Evolutionary conservation across 31 red algal species (phyloP).

Genomic region (Odonthalia washingtoniensis): DNA sequence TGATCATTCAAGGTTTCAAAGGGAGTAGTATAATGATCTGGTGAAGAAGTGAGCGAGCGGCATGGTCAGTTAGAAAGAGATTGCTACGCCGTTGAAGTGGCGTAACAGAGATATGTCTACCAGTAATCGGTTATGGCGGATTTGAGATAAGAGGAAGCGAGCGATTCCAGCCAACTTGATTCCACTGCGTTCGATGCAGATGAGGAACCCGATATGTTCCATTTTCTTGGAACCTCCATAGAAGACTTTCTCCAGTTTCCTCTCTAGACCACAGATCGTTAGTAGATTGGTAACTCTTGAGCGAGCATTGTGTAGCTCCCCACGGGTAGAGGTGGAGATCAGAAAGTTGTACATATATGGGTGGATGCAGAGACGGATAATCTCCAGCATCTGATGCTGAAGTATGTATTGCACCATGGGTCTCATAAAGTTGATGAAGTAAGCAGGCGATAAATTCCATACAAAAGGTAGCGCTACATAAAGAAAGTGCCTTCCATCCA

Average conservation of each 20-base stretch:
- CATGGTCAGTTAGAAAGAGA: no score
- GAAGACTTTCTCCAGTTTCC: conserved; percentile 15
- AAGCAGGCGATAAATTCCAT: conserved; percentile 20
- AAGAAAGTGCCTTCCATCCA: conserved; percentile 18
- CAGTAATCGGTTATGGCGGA: not conserved
- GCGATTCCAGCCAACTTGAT: conserved; percentile 1
- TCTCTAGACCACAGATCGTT: not conserved
- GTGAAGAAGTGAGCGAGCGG: no score
- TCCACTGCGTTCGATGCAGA: conserved; percentile 4
- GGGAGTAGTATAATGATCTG: not conserved
- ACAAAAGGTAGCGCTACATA: conserved; percentile 48
- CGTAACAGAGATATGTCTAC: no score
- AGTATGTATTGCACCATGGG: conserved; percentile 5
- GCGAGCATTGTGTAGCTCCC: not conserved
- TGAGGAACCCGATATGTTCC: conserved; percentile 33
- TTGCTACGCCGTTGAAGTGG: no score
- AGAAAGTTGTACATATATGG: conserved; percentile 54
- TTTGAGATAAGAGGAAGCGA: not conserved
- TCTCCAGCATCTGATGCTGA: no score
- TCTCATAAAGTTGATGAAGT: conserved; percentile 32
- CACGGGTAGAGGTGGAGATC: not conserved
- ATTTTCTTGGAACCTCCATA: conserved; percentile 17
- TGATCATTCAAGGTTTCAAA: conserved; percentile 16
- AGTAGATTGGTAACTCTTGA: not conserved
- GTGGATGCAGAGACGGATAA: conserved; percentile 22